Percentiles rank a stretch among this genome's conserved stretches.
Conservation (phyloP, 2,329 filamentous ascomycete genomes). For the Penicillium hordei region DNA sequence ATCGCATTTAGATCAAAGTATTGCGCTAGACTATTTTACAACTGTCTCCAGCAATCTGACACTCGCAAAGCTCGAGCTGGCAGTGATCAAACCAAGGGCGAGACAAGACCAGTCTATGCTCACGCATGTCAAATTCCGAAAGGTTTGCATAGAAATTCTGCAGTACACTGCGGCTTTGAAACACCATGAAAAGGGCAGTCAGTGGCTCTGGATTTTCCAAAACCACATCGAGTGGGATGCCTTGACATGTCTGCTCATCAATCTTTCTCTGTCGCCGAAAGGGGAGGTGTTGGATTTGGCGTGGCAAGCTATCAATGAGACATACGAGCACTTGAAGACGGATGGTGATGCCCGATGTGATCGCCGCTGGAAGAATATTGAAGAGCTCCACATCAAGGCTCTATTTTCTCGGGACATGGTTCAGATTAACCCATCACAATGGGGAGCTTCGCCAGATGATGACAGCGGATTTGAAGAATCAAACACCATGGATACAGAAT, state of each 20-base stretch:
- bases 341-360: neutral
- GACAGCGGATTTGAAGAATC: neutral
- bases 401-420: neutral
- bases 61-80: conserved; percentile 17
- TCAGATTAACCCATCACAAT: neutral
- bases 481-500: neutral
- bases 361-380: neutral
- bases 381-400: neutral
- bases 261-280: conserved; percentile 8
- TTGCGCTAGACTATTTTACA: conserved; percentile 19
- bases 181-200: conserved; percentile 12
- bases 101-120: conserved; percentile 1
- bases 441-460: neutral
- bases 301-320: conserved; percentile 14
- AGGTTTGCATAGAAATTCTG: conserved; percentile 19
- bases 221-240: conserved; percentile 25
- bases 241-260: conserved; percentile 13
- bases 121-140: conserved; percentile 2
- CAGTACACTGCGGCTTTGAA: conserved; percentile 15
- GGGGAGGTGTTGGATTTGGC: neutral
- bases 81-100: conserved; percentile 9
- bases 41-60: conserved; percentile 13
- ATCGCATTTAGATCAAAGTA: conserved; percentile 12
- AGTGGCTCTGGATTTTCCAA: conserved; percentile 25
- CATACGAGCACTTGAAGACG: conserved; percentile 17